These are phyloP conservation scores for Penicillium salamii DNA, from an alignment of 495 filamentous ascomycete genomes.

Conservation along the genomic window DNA sequence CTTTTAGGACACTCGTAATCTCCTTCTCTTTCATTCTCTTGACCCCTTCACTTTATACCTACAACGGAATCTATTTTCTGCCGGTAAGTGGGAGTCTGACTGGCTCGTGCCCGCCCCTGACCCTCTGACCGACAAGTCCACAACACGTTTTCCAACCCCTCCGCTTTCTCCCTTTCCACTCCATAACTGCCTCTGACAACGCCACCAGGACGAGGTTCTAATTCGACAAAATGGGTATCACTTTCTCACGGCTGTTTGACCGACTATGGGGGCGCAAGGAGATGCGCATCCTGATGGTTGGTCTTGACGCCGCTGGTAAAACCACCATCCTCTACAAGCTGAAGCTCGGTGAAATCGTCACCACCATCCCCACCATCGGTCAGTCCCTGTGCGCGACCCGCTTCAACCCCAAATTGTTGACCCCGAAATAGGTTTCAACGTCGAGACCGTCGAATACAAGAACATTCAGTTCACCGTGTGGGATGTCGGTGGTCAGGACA, in stretches of 20 bases:
- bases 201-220: slow-evolving; percentile 19
- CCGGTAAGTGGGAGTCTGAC: slow-evolving; percentile 7
- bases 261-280: slow-evolving; percentile 98
- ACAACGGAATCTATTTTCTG: slow-evolving; percentile 13
- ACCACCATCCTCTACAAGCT: slow-evolving; percentile 99
- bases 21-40: slow-evolving; percentile 10
- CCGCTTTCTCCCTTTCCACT: slow-evolving; percentile 10
- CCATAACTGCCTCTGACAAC: slow-evolving; percentile 18
- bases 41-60: slow-evolving; percentile 3
- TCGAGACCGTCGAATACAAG: slow-evolving; percentile 99
- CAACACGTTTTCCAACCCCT: slow-evolving; percentile 28
- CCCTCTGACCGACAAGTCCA: slow-evolving; percentile 25
- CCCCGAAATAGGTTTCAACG: slow-evolving; percentile 85
- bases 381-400: slow-evolving; percentile 43
- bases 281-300: slow-evolving; percentile 99
- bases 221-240: slow-evolving; percentile 84
- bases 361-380: slow-evolving; percentile 99
- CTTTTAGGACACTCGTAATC: not conserved
- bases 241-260: slow-evolving; percentile 90
- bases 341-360: slow-evolving; percentile 99
- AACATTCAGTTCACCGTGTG: slow-evolving; percentile 99
- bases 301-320: slow-evolving; percentile 98
- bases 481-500: slow-evolving; percentile 99
- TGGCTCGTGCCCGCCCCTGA: slow-evolving; percentile 9
- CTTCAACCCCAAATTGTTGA: slow-evolving; percentile 5